Evolutionary conservation across 495 filamentous ascomycete species (phyloP).

Genomic region (Oidiodendron maius): DNA sequence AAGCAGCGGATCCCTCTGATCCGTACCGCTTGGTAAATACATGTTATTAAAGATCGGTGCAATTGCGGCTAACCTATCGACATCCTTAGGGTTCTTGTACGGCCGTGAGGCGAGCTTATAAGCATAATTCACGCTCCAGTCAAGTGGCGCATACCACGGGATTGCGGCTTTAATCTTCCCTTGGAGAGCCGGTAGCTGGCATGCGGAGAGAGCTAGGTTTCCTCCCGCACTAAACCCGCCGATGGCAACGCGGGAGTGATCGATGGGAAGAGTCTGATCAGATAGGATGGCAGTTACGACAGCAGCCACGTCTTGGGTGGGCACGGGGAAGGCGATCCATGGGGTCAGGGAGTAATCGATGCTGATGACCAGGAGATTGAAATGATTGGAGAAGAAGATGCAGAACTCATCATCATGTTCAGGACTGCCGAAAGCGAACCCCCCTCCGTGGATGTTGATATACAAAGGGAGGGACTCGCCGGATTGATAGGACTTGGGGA

Average conservation of each 20-base stretch:
- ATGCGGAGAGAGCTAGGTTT: constrained; percentile 26
- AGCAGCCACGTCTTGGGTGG: constrained; percentile 25
- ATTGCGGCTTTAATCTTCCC: constrained; percentile 26
- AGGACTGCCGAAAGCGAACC: constrained; percentile 25
- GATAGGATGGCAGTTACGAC: constrained; percentile 15
- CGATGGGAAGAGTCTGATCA: constrained; percentile 22
- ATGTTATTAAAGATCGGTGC: constrained; percentile 28
- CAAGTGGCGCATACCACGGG: constrained; percentile 30
- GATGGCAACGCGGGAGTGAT: constrained; percentile 21
- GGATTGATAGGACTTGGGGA: constrained; percentile 22
- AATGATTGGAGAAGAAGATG: constrained; percentile 21
- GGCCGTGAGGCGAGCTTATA: constrained; percentile 25
- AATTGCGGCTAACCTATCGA: constrained; percentile 22
- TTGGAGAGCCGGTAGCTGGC: constrained; percentile 26
- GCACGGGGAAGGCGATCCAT: constrained; percentile 24
- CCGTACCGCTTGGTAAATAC: constrained; percentile 26
- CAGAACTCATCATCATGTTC: constrained; percentile 29
- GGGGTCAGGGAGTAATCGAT: constrained; percentile 32
- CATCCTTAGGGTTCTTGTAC: constrained; percentile 18
- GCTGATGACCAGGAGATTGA: constrained; percentile 28
- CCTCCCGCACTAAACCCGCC: constrained; percentile 35
- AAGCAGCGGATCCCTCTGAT: constrained; percentile 30
- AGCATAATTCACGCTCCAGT: constrained; percentile 24
- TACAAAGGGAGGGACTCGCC: constrained; percentile 30
- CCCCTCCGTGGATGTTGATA: constrained; percentile 32